Conservation (phyloP, 306 rosid species). For the Ochetophila trinervis region DNA sequence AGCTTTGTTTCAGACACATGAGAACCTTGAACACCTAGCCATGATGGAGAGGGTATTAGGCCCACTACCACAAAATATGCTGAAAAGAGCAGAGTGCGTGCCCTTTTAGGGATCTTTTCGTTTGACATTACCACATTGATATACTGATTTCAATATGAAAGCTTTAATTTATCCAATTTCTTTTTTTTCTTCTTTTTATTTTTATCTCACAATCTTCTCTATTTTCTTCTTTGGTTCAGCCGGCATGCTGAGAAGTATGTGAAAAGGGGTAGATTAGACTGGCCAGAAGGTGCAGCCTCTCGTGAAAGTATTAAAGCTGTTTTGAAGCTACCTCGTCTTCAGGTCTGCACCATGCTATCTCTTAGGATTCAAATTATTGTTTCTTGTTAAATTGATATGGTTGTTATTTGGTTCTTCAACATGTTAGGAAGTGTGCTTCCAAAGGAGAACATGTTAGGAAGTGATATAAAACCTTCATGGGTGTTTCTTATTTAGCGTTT, state of each 20-base stretch:
- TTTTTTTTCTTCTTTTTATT: slow-evolving; percentile 1
- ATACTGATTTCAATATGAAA: neutral
- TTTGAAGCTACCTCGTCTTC: slow-evolving; percentile 64
- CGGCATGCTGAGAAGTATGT: slow-evolving; percentile 73
- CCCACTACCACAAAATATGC: slow-evolving; percentile 57
- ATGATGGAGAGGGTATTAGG: slow-evolving; percentile 93
- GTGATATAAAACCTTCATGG: neutral
- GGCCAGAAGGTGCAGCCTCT: slow-evolving; percentile 83
- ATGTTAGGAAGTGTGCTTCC: neutral
- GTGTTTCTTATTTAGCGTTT: neutral
- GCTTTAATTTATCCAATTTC: neutral
- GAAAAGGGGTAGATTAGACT: slow-evolving; percentile 67
- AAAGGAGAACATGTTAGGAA: too few relatives aligned
- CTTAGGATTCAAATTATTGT: neutral
- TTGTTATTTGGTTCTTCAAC: neutral
- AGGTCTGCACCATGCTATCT: slow-evolving; percentile 35
- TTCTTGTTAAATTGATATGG: neutral
- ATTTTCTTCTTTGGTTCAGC: slow-evolving; percentile 25
- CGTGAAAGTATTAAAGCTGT: slow-evolving; percentile 81
- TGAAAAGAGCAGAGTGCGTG: slow-evolving; percentile 71
- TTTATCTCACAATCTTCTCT: neutral
- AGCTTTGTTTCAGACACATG: slow-evolving; percentile 85
- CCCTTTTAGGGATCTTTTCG: neutral
- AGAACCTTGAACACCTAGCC: slow-evolving; percentile 82
- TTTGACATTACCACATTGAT: neutral